A percentile compares a stretch with the other conserved stretches of the same genome.
Evolutionary conservation across 2,329 filamentous ascomycete species (phyloP).

Genomic region (Cercospora sp.): DNA sequence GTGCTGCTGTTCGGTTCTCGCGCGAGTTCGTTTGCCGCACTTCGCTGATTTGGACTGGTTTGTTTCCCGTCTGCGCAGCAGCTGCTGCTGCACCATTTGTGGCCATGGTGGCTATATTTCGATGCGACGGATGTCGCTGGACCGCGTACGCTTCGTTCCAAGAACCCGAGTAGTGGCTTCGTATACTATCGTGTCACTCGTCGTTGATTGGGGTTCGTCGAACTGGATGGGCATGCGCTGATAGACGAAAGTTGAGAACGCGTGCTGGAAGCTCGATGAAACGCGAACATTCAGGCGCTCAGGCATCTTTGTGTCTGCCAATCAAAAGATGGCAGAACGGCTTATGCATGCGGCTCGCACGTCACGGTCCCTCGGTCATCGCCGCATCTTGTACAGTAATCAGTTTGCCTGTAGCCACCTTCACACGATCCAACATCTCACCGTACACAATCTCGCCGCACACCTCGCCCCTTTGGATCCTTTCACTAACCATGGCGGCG

Average conservation of each 20-base stretch:
- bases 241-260: neutral
- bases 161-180: neutral
- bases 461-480: neutral
- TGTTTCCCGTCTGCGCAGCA: slow-evolving; percentile 31
- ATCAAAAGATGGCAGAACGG: neutral
- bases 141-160: neutral
- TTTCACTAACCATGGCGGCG: slow-evolving; percentile 32
- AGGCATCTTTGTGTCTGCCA: neutral
- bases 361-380: slow-evolving; percentile 5
- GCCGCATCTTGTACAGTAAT: slow-evolving; percentile 8
- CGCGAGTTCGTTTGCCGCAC: slow-evolving; percentile 51
- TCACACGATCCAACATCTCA: neutral
- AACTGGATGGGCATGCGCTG: neutral
- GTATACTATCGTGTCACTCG: neutral
- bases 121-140: neutral
- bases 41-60: slow-evolving; percentile 40
- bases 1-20: slow-evolving; percentile 92
- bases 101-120: slow-evolving; percentile 23
- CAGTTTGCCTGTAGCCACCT: slow-evolving; percentile 1
- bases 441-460: neutral
- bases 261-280: neutral
- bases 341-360: slow-evolving; percentile 7
- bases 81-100: slow-evolving; percentile 30
- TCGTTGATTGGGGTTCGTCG: neutral
- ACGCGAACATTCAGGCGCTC: neutral